These are phyloP conservation scores for Exidia glandulosa DNA, from an alignment of 768 basidiomycete species.

Conservation along the genomic window DNA sequence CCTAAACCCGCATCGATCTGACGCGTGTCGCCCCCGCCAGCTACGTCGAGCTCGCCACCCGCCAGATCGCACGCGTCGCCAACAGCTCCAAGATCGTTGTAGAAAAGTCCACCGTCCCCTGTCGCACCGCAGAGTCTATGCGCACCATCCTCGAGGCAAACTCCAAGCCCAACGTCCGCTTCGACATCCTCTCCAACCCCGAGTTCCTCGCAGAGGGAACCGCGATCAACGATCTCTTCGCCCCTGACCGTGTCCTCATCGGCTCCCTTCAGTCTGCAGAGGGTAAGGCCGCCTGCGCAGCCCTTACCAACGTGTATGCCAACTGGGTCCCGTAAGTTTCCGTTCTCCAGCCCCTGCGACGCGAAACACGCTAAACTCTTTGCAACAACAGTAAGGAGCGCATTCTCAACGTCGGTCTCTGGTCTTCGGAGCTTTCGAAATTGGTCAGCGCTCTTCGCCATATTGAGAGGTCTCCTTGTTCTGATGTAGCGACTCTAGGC, in stretches of 20 bases:
- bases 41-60: conserved; percentile 94
- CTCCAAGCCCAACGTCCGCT: conserved; percentile 80
- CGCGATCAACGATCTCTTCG: conserved; percentile 79
- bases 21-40: conserved; percentile 28
- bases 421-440: conserved; percentile 98
- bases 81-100: conserved; percentile 93
- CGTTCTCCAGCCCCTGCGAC: neutral
- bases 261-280: conserved; percentile 87
- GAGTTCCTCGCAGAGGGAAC: conserved; percentile 99
- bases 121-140: conserved; percentile 98
- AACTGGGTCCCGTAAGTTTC: conserved; percentile 89
- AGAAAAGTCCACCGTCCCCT: conserved; percentile 98
- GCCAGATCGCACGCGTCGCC: conserved; percentile 88
- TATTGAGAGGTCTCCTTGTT: neutral
- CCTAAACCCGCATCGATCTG: conserved; percentile 18
- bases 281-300: conserved; percentile 68
- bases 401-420: conserved; percentile 90
- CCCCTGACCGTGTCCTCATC: conserved; percentile 92
- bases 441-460: conserved; percentile 25
- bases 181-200: conserved; percentile 98
- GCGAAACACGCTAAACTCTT: too few species aligned
- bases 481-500: conserved; percentile 27
- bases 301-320: conserved; percentile 73
- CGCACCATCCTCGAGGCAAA: conserved; percentile 98
- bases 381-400: conserved; percentile 41